Base-by-base conservation (phyloP, 345 rosid species). In the Reutealis trisperma region DNA sequence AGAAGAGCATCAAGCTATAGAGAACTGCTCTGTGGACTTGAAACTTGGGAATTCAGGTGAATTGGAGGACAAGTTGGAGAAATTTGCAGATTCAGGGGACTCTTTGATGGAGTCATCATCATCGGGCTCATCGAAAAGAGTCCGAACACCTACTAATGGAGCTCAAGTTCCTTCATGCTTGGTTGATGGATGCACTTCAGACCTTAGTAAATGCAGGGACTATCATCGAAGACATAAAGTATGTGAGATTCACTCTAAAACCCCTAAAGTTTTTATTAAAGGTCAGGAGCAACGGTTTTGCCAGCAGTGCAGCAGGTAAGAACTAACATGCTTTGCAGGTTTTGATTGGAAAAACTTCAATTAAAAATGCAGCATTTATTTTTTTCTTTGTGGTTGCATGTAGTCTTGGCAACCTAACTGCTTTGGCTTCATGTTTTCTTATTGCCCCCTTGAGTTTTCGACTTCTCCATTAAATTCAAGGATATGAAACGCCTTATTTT, bases 281-380 rank as follows among this genome's bases (percentile, higher is more conserved):
- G 91, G 94, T 52, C 89, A 67, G 55, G 92, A 90, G 59, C 91
- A 85, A 54, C 86, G 94, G 41, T 92, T 92, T 76, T 90, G 97
- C 85, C 97, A 92, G 89, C 97, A 92, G 82, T 92, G 97, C 84
- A 92, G 94, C 88, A 85, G 97, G 97, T 88, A 77, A 58, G 72
- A 51, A 27, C 55, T 24, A 10, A 12, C 78, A 58, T 75, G 67
- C 32, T 47, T 67, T 63, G 24, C 41, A 51, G 49, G 25, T 37
- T 37, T 37, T 37, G 6, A 37, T 24, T 60, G 25, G 4, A 13
- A 60, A 27, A 24, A 10, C 30, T 60, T 60, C 2, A 22, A 60
- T 24, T 24, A 2, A 22, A 57, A 3, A 18, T 4, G 24, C 61
- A 57, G n/a, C 61, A 19, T 59, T 59, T 22, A 61, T 25, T 25